Base-by-base conservation (phyloP, 371 early-diverging fungal species). In the Phascolomyces articulosus region DNA sequence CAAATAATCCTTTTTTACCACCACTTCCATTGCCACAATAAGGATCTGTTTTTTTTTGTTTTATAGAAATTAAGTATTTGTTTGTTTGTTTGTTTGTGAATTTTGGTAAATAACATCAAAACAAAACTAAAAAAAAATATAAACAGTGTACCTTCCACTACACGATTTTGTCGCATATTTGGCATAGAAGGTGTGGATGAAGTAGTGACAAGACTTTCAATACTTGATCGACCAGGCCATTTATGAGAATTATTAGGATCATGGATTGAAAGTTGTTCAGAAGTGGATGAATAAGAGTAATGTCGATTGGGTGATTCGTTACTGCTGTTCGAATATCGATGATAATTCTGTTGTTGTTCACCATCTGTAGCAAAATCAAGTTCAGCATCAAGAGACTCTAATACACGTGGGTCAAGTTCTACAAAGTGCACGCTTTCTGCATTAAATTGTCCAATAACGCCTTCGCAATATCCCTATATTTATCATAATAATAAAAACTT, bases 381-480 rank as follows among this genome's bases (percentile, higher is more conserved):
- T 18, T 75, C 80, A 21, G 79, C 73, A 58, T 82, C 82, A 9
- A 83, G 57, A 3, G 78, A 79, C 28, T 79, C 79, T 28, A 83
- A 58, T 48, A 83, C 83, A 27, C 80, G 68, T 9, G 83, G 83
- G 65, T 83, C 83, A 18, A 83, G 61, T 65, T 83, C 84, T 4
- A 80, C 81, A 73, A 87, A 87, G 54, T 85, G 83, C 24, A 87
- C 87, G 57, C 75, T 80, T 38, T 77, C 78, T 51, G 85, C 87
- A 56, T 77, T 78, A 54, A 87, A 87, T 13, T 74, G 73, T 0
- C 87, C 87, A 56, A 84, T 67, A 4, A 87, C 81, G 28, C 85
- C 87, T 64, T 87, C 83, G 53, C 87, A 87, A 60, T 80, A 84
- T 21, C 87, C 87, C 80, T 80, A 65, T 18, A 26, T 28, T 7